Base-by-base conservation (phyloP, 208 protist species). In the Tritrichomonas musculus region DNA sequence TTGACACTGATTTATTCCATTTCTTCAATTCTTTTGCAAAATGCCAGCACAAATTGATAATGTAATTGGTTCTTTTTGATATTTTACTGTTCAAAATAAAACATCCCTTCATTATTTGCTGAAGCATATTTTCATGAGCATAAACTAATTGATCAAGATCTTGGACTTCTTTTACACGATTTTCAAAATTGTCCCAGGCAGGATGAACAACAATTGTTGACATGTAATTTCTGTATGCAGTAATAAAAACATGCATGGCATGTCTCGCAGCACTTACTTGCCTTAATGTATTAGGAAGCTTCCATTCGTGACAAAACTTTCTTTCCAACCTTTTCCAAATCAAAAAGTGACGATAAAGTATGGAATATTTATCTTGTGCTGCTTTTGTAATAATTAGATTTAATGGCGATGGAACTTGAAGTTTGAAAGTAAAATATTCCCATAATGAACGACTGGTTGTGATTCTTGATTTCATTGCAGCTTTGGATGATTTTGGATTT, bases 311-410 rank as follows among this genome's bases (percentile, higher is more conserved):
- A 1, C 41, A 55, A n/a, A 55, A 88, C 27, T 88, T 88, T 53
- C 47, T 9, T 88, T 88, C 77, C 53, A 88, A 20, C 39, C 77
- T 88, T 47, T 57, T 88, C 77, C 77, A 88, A 33, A 88, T 20
- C 47, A 88, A 36, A 33, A 88, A 44, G 27, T 53, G 47, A 27
- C 77, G 33, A 20, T 47, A 88, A 8, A 88, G 25, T 39, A 88
- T 39, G 39, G 77, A 20, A 50, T 88, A 88, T 39, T 88, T 88
- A 8, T 88, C 47, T 57, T 88, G 77, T 2, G 47, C 44, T 57
- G 44, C 77, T 39, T 88, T n/a, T 17, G 47, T 55, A 33, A 88
- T 60, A 1, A 88, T 11, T 8, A 88, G n/a, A 88, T 30, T 88
- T 39, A 88, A n/a, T 39, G 77, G 77, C 47, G 14, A 25, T 2